phyloP scores from a whole-genome alignment of 768 basidiomycete genomes.

The Phaffia australis region DNA sequence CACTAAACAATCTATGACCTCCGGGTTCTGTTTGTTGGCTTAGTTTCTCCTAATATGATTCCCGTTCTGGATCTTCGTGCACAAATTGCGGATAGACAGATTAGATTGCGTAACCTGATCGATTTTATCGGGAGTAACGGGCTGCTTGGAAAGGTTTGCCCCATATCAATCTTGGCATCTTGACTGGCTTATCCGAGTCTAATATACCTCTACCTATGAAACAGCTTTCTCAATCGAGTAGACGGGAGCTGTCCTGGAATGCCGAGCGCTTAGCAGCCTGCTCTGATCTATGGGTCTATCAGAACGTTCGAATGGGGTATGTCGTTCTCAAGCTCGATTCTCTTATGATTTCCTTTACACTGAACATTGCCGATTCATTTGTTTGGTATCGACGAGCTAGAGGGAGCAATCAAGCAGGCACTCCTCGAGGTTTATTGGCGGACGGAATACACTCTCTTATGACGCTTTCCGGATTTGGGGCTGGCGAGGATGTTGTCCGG shows the following conservation, averaged over 20 bases:
- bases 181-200: slow-evolving; percentile 4
- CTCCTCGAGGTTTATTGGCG: slow-evolving; percentile 45
- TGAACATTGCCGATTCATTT: not conserved
- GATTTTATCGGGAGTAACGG: slow-evolving; percentile 79
- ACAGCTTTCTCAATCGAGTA: slow-evolving; percentile 69
- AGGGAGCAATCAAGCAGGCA: slow-evolving; percentile 17
- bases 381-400: not conserved
- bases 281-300: slow-evolving; percentile 59
- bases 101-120: slow-evolving; percentile 72
- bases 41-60: slow-evolving; percentile 56
- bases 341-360: too few species aligned
- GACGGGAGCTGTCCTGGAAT: slow-evolving; percentile 64
- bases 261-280: slow-evolving; percentile 78
- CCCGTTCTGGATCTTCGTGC: slow-evolving; percentile 68
- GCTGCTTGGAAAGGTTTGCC: slow-evolving; percentile 57
- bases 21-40: not conserved
- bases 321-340: slow-evolving; percentile 10
- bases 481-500: slow-evolving; percentile 66
- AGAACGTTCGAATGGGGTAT: slow-evolving; percentile 36
- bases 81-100: slow-evolving; percentile 63
- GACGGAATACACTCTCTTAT: slow-evolving; percentile 60
- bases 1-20: not conserved
- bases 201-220: not conserved
- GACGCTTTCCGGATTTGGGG: slow-evolving; percentile 47
- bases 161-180: not conserved